phyloP scores from a whole-genome alignment of 805 yeast species.

The Jamesozyma spencerorum region DNA sequence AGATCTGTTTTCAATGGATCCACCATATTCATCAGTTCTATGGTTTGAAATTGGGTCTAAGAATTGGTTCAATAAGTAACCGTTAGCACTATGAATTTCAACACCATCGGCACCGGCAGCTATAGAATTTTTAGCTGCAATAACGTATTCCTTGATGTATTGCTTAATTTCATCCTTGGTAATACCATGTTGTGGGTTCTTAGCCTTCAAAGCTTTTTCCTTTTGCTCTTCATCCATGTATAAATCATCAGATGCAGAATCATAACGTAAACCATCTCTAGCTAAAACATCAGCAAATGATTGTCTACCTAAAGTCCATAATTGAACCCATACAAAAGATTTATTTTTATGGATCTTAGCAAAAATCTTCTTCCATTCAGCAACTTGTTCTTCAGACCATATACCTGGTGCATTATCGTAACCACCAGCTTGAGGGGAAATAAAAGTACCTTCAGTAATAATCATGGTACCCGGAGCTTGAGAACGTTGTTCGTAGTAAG shows the following conservation, averaged over 20 bases:
- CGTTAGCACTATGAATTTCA: conserved; percentile 2
- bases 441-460: conserved; percentile 50
- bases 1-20: background rate
- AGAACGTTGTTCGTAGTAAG: conserved; percentile 50
- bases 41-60: background rate
- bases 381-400: conserved; percentile 37
- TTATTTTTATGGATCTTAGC: conserved; percentile 42
- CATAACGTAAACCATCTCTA: conserved; percentile 30
- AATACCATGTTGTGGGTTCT: background rate
- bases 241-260: conserved; percentile 32
- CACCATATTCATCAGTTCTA: background rate
- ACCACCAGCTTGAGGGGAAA: conserved; percentile 20
- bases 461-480: conserved; percentile 48
- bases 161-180: background rate
- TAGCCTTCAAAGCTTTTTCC: background rate
- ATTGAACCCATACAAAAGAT: conserved; percentile 38
- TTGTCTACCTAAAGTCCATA: conserved; percentile 44
- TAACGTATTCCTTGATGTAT: background rate
- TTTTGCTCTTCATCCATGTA: background rate
- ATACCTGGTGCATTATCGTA: conserved; percentile 39
- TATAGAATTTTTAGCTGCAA: background rate
- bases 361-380: conserved; percentile 39
- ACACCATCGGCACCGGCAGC: background rate
- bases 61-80: conserved; percentile 15
- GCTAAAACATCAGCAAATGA: conserved; percentile 33